A percentile compares a stretch with the other conserved stretches of the same genome.
phyloP scores from a whole-genome alignment of 1,284 basidiomycete species.

The Bjerkandera adusta region DNA sequence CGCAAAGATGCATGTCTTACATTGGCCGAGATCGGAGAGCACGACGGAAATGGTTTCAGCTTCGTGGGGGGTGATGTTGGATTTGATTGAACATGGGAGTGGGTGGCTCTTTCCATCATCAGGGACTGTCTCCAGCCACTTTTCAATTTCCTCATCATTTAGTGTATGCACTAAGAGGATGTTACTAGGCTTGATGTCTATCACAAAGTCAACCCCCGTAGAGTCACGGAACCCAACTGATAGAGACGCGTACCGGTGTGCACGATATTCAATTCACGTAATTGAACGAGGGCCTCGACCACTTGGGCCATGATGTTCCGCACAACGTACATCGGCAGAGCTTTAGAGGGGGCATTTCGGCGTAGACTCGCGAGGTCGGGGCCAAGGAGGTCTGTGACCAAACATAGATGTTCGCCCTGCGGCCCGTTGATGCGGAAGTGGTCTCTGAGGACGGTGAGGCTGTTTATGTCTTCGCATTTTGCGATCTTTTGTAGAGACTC shows the following conservation, averaged over 20 bases:
- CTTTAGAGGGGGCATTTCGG: constrained; percentile 10
- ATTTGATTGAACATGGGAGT: constrained; percentile 2
- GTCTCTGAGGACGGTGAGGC: background rate
- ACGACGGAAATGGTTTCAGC: constrained; percentile 13
- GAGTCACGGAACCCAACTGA: background rate
- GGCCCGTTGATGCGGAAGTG: background rate
- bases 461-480: background rate
- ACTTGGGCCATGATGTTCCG: constrained; percentile 11
- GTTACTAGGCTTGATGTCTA: constrained; percentile 21
- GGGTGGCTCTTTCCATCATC: background rate
- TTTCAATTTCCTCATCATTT: constrained; percentile 4
- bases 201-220: background rate
- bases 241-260: constrained; percentile 14
- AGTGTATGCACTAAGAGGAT: constrained; percentile 7
- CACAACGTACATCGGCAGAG: constrained; percentile 11
- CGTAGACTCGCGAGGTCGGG: constrained; percentile 15
- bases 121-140: background rate
- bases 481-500: background rate
- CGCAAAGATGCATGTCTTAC: constrained; percentile 1
- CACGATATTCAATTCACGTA: constrained; percentile 15
- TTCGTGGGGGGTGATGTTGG: constrained; percentile 9
- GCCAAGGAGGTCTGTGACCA: constrained; percentile 12
- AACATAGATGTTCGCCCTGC: constrained; percentile 4
- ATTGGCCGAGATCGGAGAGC: constrained; percentile 17
- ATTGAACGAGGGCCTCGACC: constrained; percentile 14